Evolutionary conservation across 768 basidiomycete genomes (phyloP).

Genomic region (Russula sp.): DNA sequence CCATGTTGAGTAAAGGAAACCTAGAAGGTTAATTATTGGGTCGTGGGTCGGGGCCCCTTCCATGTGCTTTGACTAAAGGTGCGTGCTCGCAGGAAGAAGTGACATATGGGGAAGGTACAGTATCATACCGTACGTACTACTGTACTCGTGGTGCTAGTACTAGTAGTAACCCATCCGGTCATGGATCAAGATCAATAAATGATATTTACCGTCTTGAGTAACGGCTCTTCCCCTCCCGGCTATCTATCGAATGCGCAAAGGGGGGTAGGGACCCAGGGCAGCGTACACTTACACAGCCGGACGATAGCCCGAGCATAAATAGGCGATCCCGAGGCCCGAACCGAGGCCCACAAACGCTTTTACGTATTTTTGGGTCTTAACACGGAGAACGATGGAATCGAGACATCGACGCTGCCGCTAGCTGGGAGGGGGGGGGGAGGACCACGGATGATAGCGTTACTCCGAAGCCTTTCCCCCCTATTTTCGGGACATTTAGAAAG

Average conservation of each 20-base stretch:
- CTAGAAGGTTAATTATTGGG: constrained; percentile 1
- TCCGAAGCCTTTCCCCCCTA: too few relatives aligned
- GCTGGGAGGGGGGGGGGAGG: too few relatives aligned
- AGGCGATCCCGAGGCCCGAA: too few relatives aligned
- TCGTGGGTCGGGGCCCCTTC: neutral
- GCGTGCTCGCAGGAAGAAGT: neutral
- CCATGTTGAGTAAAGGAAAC: neutral
- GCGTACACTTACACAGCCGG: too few relatives aligned
- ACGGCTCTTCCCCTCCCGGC: neutral
- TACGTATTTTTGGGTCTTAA: too few relatives aligned
- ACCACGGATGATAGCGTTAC: too few relatives aligned
- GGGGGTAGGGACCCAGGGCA: too few relatives aligned
- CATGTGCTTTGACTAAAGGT: neutral
- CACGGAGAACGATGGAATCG: too few relatives aligned
- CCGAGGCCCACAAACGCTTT: too few relatives aligned
- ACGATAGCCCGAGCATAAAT: too few relatives aligned
- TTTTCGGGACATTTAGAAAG: too few relatives aligned
- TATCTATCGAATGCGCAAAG: neutral
- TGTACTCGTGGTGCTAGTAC: neutral
- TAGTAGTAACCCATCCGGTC: neutral
- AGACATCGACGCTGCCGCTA: too few relatives aligned
- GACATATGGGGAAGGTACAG: neutral
- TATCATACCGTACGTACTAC: neutral
- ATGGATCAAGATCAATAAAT: neutral
- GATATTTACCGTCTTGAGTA: neutral